phyloP scores from a whole-genome alignment of 2,329 filamentous ascomycete species.

The Reticulascus tulasneorum region DNA sequence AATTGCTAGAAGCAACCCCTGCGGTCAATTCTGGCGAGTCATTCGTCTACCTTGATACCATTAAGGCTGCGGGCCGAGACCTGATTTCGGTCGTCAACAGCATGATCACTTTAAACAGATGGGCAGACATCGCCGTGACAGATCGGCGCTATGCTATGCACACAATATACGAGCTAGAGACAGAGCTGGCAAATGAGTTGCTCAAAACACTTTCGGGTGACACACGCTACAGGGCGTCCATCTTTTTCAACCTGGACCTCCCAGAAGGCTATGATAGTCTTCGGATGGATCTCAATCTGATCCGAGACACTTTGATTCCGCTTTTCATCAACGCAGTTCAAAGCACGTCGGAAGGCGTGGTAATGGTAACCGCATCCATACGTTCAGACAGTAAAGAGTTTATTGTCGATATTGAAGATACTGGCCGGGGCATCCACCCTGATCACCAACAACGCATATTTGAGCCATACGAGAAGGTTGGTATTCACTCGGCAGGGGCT shows the following conservation, averaged over 20 bases:
- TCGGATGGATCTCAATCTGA: conserved; percentile 29
- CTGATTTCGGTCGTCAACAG: conserved; percentile 41
- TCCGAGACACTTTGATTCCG: conserved; percentile 38
- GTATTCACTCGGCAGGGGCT: conserved; percentile 30
- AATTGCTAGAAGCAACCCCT: conserved; percentile 8
- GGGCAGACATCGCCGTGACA: conserved; percentile 28
- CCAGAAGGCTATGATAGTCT: conserved; percentile 25
- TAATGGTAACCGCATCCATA: conserved; percentile 28
- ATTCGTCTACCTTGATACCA: conserved; percentile 25
- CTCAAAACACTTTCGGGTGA: conserved; percentile 23
- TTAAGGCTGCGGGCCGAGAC: conserved; percentile 34
- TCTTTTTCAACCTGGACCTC: conserved; percentile 27
- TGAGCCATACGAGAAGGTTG: conserved; percentile 37
- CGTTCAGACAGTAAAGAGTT: conserved; percentile 24
- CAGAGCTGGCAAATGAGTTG: conserved; percentile 25
- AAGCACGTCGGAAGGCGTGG: conserved; percentile 30
- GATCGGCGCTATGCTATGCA: conserved; percentile 24
- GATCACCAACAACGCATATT: conserved; percentile 35
- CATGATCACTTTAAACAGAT: conserved; percentile 36
- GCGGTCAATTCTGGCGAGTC: neutral
- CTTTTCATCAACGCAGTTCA: conserved; percentile 38
- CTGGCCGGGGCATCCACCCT: conserved; percentile 32
- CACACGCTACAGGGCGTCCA: conserved; percentile 19
- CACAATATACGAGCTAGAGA: conserved; percentile 21
- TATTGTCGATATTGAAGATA: conserved; percentile 37